Evolutionary conservation across 2,329 filamentous ascomycete genomes (phyloP).

Genomic region (Xylariaceae sp.): DNA sequence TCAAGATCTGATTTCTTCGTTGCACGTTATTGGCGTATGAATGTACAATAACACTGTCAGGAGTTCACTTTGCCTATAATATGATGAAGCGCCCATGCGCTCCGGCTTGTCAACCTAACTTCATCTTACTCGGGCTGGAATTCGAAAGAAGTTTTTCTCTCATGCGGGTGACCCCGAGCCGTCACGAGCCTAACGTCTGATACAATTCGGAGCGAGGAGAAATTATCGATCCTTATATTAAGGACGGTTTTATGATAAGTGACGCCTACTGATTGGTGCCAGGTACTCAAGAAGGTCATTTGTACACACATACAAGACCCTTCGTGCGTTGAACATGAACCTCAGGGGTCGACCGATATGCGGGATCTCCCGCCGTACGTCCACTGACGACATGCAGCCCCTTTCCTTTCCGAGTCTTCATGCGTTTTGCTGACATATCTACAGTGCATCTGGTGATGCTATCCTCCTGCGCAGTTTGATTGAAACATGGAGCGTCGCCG

Average conservation of each 20-base stretch:
- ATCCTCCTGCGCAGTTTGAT: too few relatives aligned
- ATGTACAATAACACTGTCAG: conserved; percentile 6
- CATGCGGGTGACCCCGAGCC: neutral
- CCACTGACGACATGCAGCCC: neutral
- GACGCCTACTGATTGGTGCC: too few relatives aligned
- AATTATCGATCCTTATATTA: too few relatives aligned
- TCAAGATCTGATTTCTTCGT: neutral
- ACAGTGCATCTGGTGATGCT: too few relatives aligned
- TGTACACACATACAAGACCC: neutral
- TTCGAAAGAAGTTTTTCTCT: neutral
- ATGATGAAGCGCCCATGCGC: neutral
- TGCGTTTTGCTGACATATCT: too few relatives aligned
- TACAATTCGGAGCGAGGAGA: too few relatives aligned
- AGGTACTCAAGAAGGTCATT: neutral
- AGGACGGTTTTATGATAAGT: too few relatives aligned
- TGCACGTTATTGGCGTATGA: conserved; percentile 4
- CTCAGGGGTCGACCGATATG: neutral
- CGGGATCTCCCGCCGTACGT: neutral
- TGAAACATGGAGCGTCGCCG: too few relatives aligned
- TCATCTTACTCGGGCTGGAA: neutral
- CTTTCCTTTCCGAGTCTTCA: too few relatives aligned
- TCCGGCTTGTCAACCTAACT: neutral
- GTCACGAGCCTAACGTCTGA: too few relatives aligned
- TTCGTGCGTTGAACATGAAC: neutral
- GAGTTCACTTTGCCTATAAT: neutral